Evolutionary conservation across 2,329 filamentous ascomycete genomes (phyloP).

Genomic region (Sporothrix protearum): DNA sequence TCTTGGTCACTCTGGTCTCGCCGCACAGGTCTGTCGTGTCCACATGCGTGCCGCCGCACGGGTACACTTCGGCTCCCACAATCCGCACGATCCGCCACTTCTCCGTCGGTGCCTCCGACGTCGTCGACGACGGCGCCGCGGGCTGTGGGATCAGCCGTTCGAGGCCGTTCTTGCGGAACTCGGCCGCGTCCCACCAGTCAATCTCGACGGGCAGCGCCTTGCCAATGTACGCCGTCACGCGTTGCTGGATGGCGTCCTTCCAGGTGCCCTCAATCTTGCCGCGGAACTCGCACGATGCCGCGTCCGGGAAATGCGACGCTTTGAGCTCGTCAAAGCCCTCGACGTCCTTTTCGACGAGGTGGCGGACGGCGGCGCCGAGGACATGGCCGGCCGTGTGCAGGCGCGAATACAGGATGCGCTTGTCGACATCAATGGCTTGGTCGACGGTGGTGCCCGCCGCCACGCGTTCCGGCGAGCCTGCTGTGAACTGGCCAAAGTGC

Average conservation of each 20-base stretch:
- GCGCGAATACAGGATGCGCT: conserved; percentile 61
- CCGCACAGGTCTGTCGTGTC: conserved; percentile 56
- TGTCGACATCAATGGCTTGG: conserved; percentile 59
- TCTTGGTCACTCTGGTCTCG: conserved; percentile 62
- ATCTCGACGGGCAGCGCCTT: conserved; percentile 58
- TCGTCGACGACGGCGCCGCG: conserved; percentile 33
- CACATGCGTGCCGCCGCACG: conserved; percentile 74
- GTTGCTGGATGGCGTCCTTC: conserved; percentile 59
- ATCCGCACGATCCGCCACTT: conserved; percentile 67
- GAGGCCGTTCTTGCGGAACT: conserved; percentile 53
- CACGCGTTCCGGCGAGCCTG: conserved; percentile 34
- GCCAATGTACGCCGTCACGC: conserved; percentile 56
- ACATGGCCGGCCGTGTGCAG: conserved; percentile 73
- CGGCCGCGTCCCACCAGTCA: conserved; percentile 64
- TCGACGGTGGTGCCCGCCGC: conserved; percentile 43
- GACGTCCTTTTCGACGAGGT: conserved; percentile 51
- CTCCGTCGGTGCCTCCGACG: conserved; percentile 38
- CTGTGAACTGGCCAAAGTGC: conserved; percentile 59
- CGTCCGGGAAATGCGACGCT: conserved; percentile 67
- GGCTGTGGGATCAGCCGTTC: conserved; percentile 49
- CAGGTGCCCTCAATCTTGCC: conserved; percentile 63
- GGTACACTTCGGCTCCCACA: conserved; percentile 64
- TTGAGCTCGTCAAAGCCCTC: conserved; percentile 62
- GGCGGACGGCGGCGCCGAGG: conserved; percentile 63
- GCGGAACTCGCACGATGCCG: conserved; percentile 64